A percentile compares a stretch with the other conserved stretches of the same genome.
Conservation (phyloP, 2,329 filamentous ascomycete genomes). For the Beauveria caledonica region DNA sequence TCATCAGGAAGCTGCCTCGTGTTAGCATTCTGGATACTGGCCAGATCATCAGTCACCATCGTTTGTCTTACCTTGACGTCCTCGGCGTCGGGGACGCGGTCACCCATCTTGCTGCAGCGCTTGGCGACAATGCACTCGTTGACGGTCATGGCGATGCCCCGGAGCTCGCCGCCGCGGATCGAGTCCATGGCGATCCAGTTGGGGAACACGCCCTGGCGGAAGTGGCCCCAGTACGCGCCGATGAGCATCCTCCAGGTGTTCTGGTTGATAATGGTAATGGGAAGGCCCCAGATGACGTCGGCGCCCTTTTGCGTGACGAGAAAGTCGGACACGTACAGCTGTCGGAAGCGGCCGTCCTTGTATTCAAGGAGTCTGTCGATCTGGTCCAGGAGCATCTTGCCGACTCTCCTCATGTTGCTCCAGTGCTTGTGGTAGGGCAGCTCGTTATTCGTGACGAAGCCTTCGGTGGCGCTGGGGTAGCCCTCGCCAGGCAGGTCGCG, state of each 20-base stretch:
- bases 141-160: conserved; percentile 20
- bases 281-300: neutral
- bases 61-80: neutral
- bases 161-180: conserved; percentile 19
- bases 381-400: conserved; percentile 18
- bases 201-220: conserved; percentile 20
- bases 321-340: conserved; percentile 21
- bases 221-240: conserved; percentile 17
- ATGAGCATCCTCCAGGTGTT: conserved; percentile 18
- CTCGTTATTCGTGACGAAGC: conserved; percentile 20
- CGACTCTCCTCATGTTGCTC: conserved; percentile 14
- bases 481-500: neutral
- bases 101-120: conserved; percentile 18
- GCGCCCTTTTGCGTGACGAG: conserved; percentile 17
- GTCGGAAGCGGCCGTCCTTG: neutral
- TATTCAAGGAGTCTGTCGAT: conserved; percentile 12
- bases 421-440: conserved; percentile 20
- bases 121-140: conserved; percentile 24
- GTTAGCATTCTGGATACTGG: neutral
- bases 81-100: conserved; percentile 14
- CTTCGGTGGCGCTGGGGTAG: conserved; percentile 20
- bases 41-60: no score
- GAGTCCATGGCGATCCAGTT: conserved; percentile 26
- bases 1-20: no score
- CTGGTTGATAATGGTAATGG: conserved; percentile 14